Evolutionary conservation across 345 rosid species (phyloP), one percentile per base, ranked within the genome.

Genomic region (Triadica sebifera): DNA sequence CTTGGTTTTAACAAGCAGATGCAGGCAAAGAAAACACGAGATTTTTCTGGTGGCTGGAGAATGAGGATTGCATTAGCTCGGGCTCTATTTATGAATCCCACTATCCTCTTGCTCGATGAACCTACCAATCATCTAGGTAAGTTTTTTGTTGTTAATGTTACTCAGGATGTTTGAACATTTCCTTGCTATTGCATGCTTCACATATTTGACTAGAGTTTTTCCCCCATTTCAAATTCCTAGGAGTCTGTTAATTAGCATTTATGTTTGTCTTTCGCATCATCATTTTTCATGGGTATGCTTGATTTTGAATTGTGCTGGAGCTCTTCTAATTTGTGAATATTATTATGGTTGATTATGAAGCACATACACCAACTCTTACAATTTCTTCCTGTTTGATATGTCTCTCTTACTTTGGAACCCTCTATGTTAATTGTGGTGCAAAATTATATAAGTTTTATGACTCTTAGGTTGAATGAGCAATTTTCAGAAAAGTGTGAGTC

Each of bases 11-110:
- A 87, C 79, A 96, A 93, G 88, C 76, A 75, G 77, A 96, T 93
- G 99, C 99, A 96, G 76, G 89, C 86, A 12, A 90, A 91, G 93
- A 93, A 96, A 75, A 87, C 99, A 0, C 80, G 86, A 56, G 99
- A 96, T 78, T 96, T 96, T 59, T 96, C 99, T 77, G 99, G 97
- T 89, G 98, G 99, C 13, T 96, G 99, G 99, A 93, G 98, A 73
- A 96, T 96, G 99, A 90, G 99, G 83, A 96, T 96, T 81, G 99
- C 99, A 2, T 82, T 96, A 61, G 99, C 98, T 17, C 85, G 98
- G 8, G 99, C 99, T 0, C 85, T 96, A 57, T 96, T 96, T 80
- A 96, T 96, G 69, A 93, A 91, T 79, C 98, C 99, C 4, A 96
- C 99, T 8, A 87, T 96, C 64, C 84, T 96, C 74, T 84, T 96